A percentile compares a stretch with the other conserved stretches of the same genome.
Conservation (phyloP, 805 yeast species). For the Yarrowia bubula region DNA sequence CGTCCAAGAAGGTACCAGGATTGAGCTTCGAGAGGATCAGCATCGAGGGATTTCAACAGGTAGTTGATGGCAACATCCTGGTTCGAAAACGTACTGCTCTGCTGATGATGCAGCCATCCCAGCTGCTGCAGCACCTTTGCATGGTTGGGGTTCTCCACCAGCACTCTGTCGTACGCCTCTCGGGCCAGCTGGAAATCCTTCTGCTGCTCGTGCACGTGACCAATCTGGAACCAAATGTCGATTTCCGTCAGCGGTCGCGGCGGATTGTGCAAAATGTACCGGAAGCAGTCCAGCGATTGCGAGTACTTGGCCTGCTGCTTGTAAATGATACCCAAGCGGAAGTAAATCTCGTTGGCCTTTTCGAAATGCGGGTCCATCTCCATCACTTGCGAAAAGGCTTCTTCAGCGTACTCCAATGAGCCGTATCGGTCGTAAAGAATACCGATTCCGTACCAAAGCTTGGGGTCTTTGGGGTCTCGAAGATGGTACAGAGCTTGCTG, state of each 20-base stretch:
- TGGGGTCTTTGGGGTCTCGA: constrained; percentile 92
- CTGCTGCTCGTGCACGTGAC: constrained; percentile 91
- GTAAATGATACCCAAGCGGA: constrained; percentile 92
- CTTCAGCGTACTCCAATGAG: constrained; percentile 94
- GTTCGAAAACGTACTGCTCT: constrained; percentile 65
- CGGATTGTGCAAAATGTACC: constrained; percentile 84
- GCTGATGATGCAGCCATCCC: constrained; percentile 87
- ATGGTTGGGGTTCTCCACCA: constrained; percentile 86
- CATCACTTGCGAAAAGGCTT: constrained; percentile 92
- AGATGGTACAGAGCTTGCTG: constrained; percentile 91
- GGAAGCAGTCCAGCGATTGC: constrained; percentile 90
- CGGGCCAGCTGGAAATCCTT: constrained; percentile 87
- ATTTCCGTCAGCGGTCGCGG: constrained; percentile 95
- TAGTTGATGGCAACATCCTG: constrained; percentile 79
- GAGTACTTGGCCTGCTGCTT: constrained; percentile 88
- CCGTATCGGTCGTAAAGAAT: constrained; percentile 95
- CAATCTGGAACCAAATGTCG: constrained; percentile 98
- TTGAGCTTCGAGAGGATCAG: constrained; percentile 88
- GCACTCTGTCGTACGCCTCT: constrained; percentile 92
- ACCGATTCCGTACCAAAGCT: constrained; percentile 98
- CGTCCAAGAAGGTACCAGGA: constrained; percentile 97
- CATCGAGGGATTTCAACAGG: constrained; percentile 81
- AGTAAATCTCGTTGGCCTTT: constrained; percentile 93
- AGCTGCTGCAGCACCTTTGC: constrained; percentile 94
- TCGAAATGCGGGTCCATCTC: constrained; percentile 96